Base-by-base conservation (phyloP, 2,329 filamentous ascomycete genomes). In the Sclerotinia sclerotiorum region DNA sequence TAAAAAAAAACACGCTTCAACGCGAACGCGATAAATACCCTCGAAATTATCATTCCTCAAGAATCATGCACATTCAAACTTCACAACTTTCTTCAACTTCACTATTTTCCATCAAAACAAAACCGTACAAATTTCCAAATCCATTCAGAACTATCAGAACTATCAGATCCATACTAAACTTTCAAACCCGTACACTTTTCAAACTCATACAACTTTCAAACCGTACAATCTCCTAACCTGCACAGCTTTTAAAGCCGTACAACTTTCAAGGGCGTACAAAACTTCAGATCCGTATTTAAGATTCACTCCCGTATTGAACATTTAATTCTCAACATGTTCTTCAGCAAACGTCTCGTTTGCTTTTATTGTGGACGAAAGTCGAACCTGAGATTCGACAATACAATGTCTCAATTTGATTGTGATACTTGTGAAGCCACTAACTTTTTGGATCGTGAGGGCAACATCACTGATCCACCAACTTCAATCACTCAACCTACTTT, bases 401-500 rank as follows among this genome's bases (percentile, higher is more conserved):
- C 78, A 65, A 82, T 87, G 68, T 84, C 83, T 77, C 84, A 88
- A 75, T 97, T 94, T 80, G 82, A 88, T 57, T 97, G 93, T 79
- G 80, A 85, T 27, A 82, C 85, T 70, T 99, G 95, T 82, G 91
- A 95, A 75, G 91, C 94, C 24, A 88, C 90, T 69, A 99, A 98
- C 79, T 91, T 92, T 81, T 83, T 97, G 44, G 95, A 99, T 78
- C 85, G 95, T 91, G 87, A 92, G 78, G 94, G 94, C 75, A 88
- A 96, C 63, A 95, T 98, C 72, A 90, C 92, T 68, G 94, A 99
- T 79, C 92, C 94, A 35, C 93, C 92, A 2, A 83, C 88, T 32
- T 80, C 84, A 27, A 86, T 86, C 69, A 85, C 83, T n/a, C 80
- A 81, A 70, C 78, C 81, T 74, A 77, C 81, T 67, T 77, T 79